Base-by-base conservation (phyloP, 805 yeast species). In the Teunomyces atbi region DNA sequence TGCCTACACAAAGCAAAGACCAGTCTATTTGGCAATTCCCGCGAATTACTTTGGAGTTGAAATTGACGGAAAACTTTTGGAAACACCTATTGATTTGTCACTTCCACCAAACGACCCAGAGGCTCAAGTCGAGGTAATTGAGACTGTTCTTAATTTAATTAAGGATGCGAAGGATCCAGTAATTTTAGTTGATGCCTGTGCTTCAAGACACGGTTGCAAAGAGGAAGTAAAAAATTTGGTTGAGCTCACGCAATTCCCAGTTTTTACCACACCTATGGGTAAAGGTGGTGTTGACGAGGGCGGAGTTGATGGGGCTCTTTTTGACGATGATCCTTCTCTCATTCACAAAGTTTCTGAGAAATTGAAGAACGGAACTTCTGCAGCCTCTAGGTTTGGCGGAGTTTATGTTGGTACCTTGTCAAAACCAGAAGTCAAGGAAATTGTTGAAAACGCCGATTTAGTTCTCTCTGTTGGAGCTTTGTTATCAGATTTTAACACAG, bases 261-360 rank as follows among this genome's bases (percentile, higher is more conserved):
- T 85, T 41, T 88, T 81, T 67, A 84, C 84, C 46, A 89, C 96
- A 45, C 96, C 96, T 58, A 86, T 88, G 94, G 96, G 96, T 69
- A 88, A 88, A 69, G 85, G 89, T 49, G 74, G 81, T 20, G 80
- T 87, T 56, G 82, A 85, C 66, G 96, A 88, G 69, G 64, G 67
- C 45, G 69, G 70, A 48, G 65, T 65, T 28, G 54, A 56, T 46
- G 67, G 65, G 13, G 61, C 57, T 28, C 37, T 59, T 46, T 43
- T 50, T 34, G 57, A 53, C 20, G 56, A 62, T 21, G 66, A 64
- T 47, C 65, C 67, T 41, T 38, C 53, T 12, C 54, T 61, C 32
- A 56, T 59, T 38, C 43, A 51, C 27, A 59, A 59, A 44, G 48
- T 62, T 36, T 56, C 54, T n/a, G 52, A 56, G 5, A 57, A 55